Base-by-base conservation (phyloP, 1,284 basidiomycete genomes). In the Earliella scabrosa region DNA sequence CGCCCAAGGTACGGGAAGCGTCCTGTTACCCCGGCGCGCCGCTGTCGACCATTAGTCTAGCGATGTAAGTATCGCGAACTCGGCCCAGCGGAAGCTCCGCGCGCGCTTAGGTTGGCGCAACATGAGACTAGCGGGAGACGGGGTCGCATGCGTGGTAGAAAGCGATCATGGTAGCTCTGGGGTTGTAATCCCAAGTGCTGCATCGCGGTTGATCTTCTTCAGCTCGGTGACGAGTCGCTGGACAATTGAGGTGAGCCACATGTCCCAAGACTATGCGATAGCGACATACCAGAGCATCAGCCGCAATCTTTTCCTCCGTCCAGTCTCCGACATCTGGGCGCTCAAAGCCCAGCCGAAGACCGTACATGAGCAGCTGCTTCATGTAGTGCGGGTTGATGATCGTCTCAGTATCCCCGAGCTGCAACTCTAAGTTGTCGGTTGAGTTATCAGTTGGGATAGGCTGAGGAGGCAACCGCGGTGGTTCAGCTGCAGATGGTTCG, bases 351-450 rank as follows among this genome's bases (percentile, higher is more conserved):
- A 87, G 74, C 51, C 73, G 77, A 52, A 90, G 83, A 8, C 86
- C 87, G 65, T 90, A 88, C 60, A 79, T 67, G 34, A 91, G 72
- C 32, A 91, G 68, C 63, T 91, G 89, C 48, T 74, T 73, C 88
- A 91, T 90, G 70, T 86, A 90, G 67, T 86, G 81, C 2, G 86
- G 83, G 62, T 86, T 87, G 65, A 91, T 91, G 54, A 90, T 77
- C 0, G 86, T 83, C 68, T 91, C 86, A 57, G 89, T 80, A 1
- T 73, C 68, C 5, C 70, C 75, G 14, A 87, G 67, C 24, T 58
- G 61, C 10, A 58, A 49, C 27, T 60, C 54, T 2, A 59, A n/a
- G n/a, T n/a, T n/a, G n/a, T n/a, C n/a, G n/a, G n/a, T n/a, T n/a
- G n/a, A n/a, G n/a, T n/a, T n/a, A n/a, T n/a, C n/a, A n/a, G n/a